Percentiles rank a stretch among this genome's conserved stretches.
Evolutionary conservation across 805 yeast genomes (phyloP).

Genomic region (Monosporozyma servazzii): DNA sequence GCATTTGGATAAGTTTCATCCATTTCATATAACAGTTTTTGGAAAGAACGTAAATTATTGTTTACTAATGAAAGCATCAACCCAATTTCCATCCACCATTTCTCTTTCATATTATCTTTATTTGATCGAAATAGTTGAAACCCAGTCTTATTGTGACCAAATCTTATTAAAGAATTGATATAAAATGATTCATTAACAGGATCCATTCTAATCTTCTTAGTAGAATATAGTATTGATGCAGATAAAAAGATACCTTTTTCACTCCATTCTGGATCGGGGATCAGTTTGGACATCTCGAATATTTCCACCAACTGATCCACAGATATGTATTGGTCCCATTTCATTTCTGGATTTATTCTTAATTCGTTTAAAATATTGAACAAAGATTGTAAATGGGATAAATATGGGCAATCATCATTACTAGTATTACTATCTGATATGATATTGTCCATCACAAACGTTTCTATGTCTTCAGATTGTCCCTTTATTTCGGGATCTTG

Average conservation of each 20-base stretch:
- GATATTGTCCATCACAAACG: slow-evolving; percentile 6
- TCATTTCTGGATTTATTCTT: slow-evolving; percentile 6
- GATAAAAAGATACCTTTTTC: slow-evolving; percentile 31
- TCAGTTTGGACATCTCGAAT: slow-evolving; percentile 35
- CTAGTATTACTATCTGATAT: slow-evolving; percentile 2
- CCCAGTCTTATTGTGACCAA: slow-evolving; percentile 31
- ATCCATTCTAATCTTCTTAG: slow-evolving; percentile 39
- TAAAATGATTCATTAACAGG: slow-evolving; percentile 43
- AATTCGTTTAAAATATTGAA: slow-evolving; percentile 15
- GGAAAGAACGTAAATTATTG: slow-evolving; percentile 32
- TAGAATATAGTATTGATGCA: slow-evolving; percentile 37
- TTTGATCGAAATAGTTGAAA: slow-evolving; percentile 31
- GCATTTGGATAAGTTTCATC: slow-evolving; percentile 17
- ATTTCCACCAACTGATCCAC: slow-evolving; percentile 31
- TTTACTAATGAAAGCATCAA: slow-evolving; percentile 32
- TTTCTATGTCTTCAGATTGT: slow-evolving; percentile 7
- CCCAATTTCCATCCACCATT: slow-evolving; percentile 50
- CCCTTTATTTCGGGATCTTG: neutral
- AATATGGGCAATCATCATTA: slow-evolving; percentile 1
- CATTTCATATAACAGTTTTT: slow-evolving; percentile 26
- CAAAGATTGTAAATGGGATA: slow-evolving; percentile 6
- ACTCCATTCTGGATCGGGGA: slow-evolving; percentile 28
- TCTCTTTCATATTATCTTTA: slow-evolving; percentile 31
- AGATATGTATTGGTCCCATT: slow-evolving; percentile 9
- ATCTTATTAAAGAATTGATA: slow-evolving; percentile 36